Evolutionary conservation across 495 filamentous ascomycete species (phyloP), one percentile per base, ranked within the genome.

Genomic region (Elaphomyces granulatus): DNA sequence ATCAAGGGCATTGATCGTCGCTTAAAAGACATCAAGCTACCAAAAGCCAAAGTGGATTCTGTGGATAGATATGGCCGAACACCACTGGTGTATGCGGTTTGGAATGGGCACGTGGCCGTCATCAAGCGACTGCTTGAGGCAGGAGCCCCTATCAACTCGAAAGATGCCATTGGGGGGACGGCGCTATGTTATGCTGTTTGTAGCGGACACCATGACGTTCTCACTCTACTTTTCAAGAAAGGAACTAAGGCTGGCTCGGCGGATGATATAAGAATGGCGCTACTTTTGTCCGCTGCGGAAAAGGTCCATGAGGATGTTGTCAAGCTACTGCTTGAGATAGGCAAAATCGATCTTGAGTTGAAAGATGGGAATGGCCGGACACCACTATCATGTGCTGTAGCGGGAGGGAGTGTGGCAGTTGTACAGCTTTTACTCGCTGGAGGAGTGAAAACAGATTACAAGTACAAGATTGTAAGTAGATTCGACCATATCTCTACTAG

Each of bases 101-200:
- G 36, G 31, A 23, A 36, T 12, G 51, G 56, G 4, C 45, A 59
- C 15, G 37, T 15, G 9, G 43, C 35, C 1, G 37, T 50, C 14
- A 42, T 55, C 9, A 14, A 20, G 9, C 15, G 48, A 17, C 45
- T 61, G 2, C 41, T 58, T 2, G 15, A 51, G 4, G 21, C 44
- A 30, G 48, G 48, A 1, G 53, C 46, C 18, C 10, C 38, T 15
- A 21, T 35, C 20, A 42, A 45, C 16, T 9, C 14, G 16, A n/a
- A 38, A 4, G 51, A 55, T 21, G 18, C 32, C n/a, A 19, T 10
- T n/a, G 55, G 52, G 8, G 21, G 49, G 30, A 46, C 40, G 19
- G 45, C 55, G 0, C 20, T 61, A 10, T 52, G 57, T 42, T 37
- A 49, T 15, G 56, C 52, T 21, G 50, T 54, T 18, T 17, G 15